phyloP scores from a whole-genome alignment of 106 monocot genomes.

The Allium cepa region DNA sequence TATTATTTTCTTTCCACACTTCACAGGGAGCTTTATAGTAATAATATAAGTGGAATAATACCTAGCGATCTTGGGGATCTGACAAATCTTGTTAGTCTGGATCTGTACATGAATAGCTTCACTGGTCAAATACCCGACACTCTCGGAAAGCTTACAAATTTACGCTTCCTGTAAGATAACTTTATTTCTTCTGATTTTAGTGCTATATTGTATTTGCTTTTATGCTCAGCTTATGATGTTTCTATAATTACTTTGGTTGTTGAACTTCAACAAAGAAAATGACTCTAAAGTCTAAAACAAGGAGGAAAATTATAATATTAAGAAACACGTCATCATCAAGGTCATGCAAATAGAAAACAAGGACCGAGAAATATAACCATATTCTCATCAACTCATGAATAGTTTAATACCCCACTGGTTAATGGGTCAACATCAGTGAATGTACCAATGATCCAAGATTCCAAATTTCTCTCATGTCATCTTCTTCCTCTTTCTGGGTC shows the following conservation, averaged over 20 bases:
- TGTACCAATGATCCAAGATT: no score
- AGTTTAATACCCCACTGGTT: no score
- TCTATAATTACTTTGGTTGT: neutral
- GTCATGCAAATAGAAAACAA: no score
- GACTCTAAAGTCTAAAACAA: no score
- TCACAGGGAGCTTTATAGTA: conserved; percentile 57
- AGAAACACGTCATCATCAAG: no score
- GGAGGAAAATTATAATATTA: no score
- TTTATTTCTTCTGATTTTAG: conserved; percentile 1
- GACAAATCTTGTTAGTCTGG: conserved; percentile 51
- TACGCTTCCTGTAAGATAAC: conserved; percentile 45
- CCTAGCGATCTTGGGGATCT: conserved; percentile 50
- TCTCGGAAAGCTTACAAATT: conserved; percentile 36
- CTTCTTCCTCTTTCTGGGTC: no score
- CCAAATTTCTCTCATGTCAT: no score
- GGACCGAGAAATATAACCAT: no score
- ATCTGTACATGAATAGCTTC: conserved; percentile 53
- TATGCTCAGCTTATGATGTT: neutral
- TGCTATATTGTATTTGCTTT: neutral
- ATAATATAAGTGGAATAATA: conserved; percentile 48
- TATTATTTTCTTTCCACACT: neutral
- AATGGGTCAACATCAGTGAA: no score
- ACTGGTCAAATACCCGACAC: conserved; percentile 51
- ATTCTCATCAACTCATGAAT: no score
- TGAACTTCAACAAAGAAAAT: no score